Conservation (phyloP, 257 asterid genomes). For the Ophiorrhiza pumila region DNA sequence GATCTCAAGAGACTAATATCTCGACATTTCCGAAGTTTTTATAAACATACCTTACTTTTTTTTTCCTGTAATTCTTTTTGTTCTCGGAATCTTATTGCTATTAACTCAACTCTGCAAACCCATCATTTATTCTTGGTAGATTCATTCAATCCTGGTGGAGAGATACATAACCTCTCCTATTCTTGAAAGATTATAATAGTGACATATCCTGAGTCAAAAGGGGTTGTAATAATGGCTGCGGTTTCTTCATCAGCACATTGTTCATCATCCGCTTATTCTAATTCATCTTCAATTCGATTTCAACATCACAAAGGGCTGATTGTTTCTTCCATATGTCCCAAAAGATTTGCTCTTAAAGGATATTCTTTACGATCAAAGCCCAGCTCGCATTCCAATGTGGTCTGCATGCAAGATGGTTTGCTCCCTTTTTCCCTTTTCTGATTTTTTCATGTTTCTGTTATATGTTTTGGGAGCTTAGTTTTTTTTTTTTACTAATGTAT, state of each 20-base stretch:
- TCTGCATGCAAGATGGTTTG: slow-evolving; percentile 80
- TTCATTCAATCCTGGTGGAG: slow-evolving; percentile 5
- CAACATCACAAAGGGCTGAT: slow-evolving; percentile 26
- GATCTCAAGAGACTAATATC: slow-evolving; percentile 68
- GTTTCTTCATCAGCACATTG: slow-evolving; percentile 51
- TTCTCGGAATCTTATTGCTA: background rate
- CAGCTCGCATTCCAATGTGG: slow-evolving; percentile 34
- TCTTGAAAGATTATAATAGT: background rate
- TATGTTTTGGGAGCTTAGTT: background rate
- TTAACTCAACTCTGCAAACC: slow-evolving; percentile 1
- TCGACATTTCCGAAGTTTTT: slow-evolving; percentile 54
- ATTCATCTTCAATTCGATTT: slow-evolving; percentile 38
- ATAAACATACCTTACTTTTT: background rate
- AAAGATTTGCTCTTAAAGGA: slow-evolving; percentile 27
- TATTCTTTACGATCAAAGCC: slow-evolving; percentile 49
- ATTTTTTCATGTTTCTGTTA: background rate
- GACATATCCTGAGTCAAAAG: background rate
- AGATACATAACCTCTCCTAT: background rate
- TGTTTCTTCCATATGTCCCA: slow-evolving; percentile 29
- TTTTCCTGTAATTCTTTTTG: background rate
- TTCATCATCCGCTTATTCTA: slow-evolving; percentile 48
- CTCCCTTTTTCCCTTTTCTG: background rate
- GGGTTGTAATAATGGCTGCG: slow-evolving; percentile 41
- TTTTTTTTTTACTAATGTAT: background rate
- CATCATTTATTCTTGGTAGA: background rate